Evolutionary conservation across 805 yeast species (phyloP).

Genomic region (Ogataea polymorpha): DNA sequence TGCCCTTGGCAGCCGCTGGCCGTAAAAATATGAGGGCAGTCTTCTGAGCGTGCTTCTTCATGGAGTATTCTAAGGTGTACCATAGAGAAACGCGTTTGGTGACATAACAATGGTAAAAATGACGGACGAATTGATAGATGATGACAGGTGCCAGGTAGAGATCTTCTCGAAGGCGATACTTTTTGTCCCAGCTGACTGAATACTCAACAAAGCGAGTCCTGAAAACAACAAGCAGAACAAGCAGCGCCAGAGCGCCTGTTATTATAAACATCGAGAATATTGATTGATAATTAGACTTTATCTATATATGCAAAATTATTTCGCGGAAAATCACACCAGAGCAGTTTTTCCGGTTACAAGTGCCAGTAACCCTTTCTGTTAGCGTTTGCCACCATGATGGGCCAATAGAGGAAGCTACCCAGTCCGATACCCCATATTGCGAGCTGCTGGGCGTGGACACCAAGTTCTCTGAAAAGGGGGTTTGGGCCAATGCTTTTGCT

Average conservation of each 20-base stretch:
- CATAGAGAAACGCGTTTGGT: slow-evolving; percentile 57
- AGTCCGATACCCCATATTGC: slow-evolving; percentile 28
- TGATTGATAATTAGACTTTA: not conserved
- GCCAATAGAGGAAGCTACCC: slow-evolving; percentile 32
- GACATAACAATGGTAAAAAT: slow-evolving; percentile 32
- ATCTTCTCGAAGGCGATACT: slow-evolving; percentile 49
- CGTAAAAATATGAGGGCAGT: slow-evolving; percentile 64
- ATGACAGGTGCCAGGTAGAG: slow-evolving; percentile 45
- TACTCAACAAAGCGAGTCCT: not conserved
- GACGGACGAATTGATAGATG: slow-evolving; percentile 39
- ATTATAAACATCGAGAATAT: not conserved
- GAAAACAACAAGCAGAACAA: no score
- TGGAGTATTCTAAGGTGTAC: slow-evolving; percentile 66
- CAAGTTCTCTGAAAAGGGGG: slow-evolving; percentile 25
- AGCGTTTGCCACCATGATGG: slow-evolving; percentile 17
- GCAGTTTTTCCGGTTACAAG: slow-evolving; percentile 13
- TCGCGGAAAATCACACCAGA: no score
- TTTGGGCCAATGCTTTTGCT: slow-evolving; percentile 33
- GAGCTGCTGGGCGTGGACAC: slow-evolving; percentile 26
- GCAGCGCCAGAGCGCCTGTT: no score
- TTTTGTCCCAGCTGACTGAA: slow-evolving; percentile 35
- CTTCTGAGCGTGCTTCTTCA: slow-evolving; percentile 43
- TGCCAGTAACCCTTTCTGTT: slow-evolving; percentile 29
- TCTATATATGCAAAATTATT: not conserved
- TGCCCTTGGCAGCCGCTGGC: slow-evolving; percentile 38